A percentile compares a stretch with the other conserved stretches of the same genome.
Evolutionary conservation across 2,329 filamentous ascomycete species (phyloP).

Genomic region (Trichophyton rubrum): DNA sequence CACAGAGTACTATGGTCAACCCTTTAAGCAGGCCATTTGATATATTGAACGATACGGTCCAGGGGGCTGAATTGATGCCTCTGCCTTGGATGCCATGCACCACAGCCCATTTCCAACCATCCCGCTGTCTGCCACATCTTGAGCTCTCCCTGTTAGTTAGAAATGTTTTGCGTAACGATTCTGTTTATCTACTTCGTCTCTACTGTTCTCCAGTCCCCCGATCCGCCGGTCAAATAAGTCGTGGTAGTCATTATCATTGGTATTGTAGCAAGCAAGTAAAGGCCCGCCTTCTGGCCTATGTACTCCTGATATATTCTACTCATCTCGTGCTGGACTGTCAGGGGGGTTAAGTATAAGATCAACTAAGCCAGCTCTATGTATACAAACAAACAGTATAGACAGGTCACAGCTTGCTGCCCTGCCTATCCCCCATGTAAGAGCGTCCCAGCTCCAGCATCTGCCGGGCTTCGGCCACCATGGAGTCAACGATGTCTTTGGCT

Average conservation of each 20-base stretch:
- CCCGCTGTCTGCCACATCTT: neutral
- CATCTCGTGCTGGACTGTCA: too few relatives aligned
- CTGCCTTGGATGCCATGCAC: neutral
- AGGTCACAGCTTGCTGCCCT: slow-evolving; percentile 34
- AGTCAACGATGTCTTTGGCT: slow-evolving; percentile 69
- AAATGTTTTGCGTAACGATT: slow-evolving; percentile 1
- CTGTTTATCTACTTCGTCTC: neutral
- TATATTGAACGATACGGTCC: too few relatives aligned
- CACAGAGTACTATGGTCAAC: too few relatives aligned
- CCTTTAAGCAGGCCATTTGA: too few relatives aligned
- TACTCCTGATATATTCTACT: too few relatives aligned
- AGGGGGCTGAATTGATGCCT: neutral
- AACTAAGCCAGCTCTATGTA: too few relatives aligned
- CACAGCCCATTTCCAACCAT: neutral
- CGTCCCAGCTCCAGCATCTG: slow-evolving; percentile 52
- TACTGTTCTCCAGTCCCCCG: neutral
- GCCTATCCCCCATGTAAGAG: slow-evolving; percentile 41
- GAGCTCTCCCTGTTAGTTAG: slow-evolving; percentile 1
- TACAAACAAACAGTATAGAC: too few relatives aligned
- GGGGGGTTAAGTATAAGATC: too few relatives aligned
- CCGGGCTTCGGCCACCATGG: slow-evolving; percentile 73
- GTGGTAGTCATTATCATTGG: neutral
- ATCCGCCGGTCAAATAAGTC: too few relatives aligned
- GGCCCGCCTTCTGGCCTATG: neutral
- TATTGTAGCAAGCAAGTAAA: neutral